phyloP scores from a whole-genome alignment of 768 basidiomycete species.

The Boletus tomentosulus region DNA sequence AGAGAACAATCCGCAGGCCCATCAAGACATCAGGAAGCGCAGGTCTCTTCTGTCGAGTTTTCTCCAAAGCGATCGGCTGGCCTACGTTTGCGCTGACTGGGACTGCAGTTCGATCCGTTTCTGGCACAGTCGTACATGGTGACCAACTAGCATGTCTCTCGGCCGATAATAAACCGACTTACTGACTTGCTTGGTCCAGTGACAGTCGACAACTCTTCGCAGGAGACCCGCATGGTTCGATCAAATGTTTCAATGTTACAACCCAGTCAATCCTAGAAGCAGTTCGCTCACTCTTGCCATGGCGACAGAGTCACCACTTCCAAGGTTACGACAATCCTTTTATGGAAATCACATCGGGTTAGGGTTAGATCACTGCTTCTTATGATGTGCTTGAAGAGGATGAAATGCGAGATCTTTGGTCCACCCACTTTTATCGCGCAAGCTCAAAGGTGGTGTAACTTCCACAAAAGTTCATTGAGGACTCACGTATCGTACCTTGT shows the following conservation, averaged over 20 bases:
- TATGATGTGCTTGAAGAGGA: too few relatives aligned
- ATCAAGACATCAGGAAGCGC: background rate
- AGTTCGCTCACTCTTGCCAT: too few relatives aligned
- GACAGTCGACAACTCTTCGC: slow-evolving; percentile 8
- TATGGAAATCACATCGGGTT: too few relatives aligned
- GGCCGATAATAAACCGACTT: background rate
- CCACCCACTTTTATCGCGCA: too few relatives aligned
- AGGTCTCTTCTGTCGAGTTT: slow-evolving; percentile 5
- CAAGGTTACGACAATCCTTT: too few relatives aligned
- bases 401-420: too few relatives aligned
- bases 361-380: too few relatives aligned
- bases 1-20: background rate
- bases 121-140: slow-evolving; percentile 7
- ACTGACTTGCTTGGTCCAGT: slow-evolving; percentile 5
- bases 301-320: too few relatives aligned
- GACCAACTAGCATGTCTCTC: slow-evolving; percentile 4
- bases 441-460: too few relatives aligned
- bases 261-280: background rate
- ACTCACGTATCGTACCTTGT: too few relatives aligned
- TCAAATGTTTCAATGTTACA: background rate
- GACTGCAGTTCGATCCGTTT: slow-evolving; percentile 1
- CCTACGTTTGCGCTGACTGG: slow-evolving; percentile 3
- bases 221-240: slow-evolving; percentile 2
- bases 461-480: too few relatives aligned
- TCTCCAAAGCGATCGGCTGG: slow-evolving; percentile 6